phyloP scores from a whole-genome alignment of 306 rosid genomes.

The Prunus mume region DNA sequence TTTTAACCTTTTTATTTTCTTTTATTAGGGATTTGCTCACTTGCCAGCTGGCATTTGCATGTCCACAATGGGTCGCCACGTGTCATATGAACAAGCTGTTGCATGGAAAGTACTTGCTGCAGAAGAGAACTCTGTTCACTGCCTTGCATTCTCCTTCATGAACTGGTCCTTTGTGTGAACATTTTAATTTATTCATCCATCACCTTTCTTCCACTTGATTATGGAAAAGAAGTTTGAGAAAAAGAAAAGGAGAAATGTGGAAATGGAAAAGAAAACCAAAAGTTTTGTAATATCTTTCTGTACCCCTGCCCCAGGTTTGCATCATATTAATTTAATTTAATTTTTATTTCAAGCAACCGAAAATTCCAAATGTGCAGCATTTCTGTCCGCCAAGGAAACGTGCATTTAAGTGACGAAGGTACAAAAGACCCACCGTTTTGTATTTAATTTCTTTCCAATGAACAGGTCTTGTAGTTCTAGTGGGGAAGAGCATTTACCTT shows the following conservation, averaged over 20 bases:
- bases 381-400: neutral
- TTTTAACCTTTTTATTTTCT: neutral
- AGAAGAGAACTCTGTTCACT: constrained; percentile 71
- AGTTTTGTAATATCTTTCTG: constrained; percentile 42
- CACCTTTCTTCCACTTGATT: constrained; percentile 23
- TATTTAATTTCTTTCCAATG: too few species aligned
- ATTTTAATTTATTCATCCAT: constrained; percentile 7
- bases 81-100: constrained; percentile 85
- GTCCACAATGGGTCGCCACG: constrained; percentile 89
- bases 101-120: constrained; percentile 88
- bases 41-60: constrained; percentile 86
- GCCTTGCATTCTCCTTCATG: constrained; percentile 86
- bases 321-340: constrained; percentile 53
- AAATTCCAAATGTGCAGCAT: neutral
- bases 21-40: constrained; percentile 71
- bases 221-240: constrained; percentile 16
- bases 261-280: constrained; percentile 1
- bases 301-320: constrained; percentile 41
- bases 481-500: too few species aligned
- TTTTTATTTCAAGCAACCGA: constrained; percentile 34
- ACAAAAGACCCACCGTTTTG: too few species aligned
- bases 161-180: constrained; percentile 97
- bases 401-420: neutral
- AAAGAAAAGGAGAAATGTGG: constrained; percentile 9
- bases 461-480: too few species aligned